Evolutionary conservation across 306 rosid genomes (phyloP).

Genomic region (Castanea sativa): DNA sequence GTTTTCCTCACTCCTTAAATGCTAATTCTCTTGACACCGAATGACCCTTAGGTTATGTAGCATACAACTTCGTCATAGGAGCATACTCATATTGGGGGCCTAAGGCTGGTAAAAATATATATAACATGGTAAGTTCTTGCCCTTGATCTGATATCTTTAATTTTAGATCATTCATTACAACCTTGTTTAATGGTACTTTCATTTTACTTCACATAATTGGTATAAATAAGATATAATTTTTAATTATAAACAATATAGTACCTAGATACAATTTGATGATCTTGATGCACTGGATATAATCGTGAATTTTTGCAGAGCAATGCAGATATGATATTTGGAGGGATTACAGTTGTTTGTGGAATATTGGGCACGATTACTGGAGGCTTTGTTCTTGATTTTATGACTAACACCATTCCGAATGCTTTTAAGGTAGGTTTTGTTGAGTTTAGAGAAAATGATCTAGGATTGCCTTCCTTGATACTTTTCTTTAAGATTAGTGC

Average conservation of each 20-base stretch:
- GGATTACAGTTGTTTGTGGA: slow-evolving; percentile 73
- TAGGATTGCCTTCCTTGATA: slow-evolving; percentile 4
- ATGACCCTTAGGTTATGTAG: slow-evolving; percentile 55
- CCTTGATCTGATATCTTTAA: neutral
- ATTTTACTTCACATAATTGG: neutral
- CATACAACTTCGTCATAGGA: slow-evolving; percentile 79
- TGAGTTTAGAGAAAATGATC: neutral
- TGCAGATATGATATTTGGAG: slow-evolving; percentile 89
- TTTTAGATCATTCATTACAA: slow-evolving; percentile 3
- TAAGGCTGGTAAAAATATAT: slow-evolving; percentile 73
- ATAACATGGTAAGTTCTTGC: slow-evolving; percentile 61
- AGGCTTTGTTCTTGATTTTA: slow-evolving; percentile 62
- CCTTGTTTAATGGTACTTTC: neutral
- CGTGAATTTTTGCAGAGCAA: slow-evolving; percentile 44
- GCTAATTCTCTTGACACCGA: slow-evolving; percentile 11
- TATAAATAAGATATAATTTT: neutral
- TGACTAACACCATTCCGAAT: slow-evolving; percentile 62
- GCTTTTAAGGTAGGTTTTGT: slow-evolving; percentile 76
- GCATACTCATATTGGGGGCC: slow-evolving; percentile 97
- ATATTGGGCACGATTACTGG: slow-evolving; percentile 74
- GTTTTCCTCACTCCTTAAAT: slow-evolving; percentile 1
- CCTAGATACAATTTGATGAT: slow-evolving; percentile 9
- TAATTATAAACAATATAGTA: slow-evolving; percentile 6
- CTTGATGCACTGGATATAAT: slow-evolving; percentile 7
- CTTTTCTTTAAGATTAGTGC: slow-evolving; percentile 7